Evolutionary conservation across 2,329 filamentous ascomycete species (phyloP), one percentile per base, ranked within the genome.

Genomic region (Elsinoe arachidis): DNA sequence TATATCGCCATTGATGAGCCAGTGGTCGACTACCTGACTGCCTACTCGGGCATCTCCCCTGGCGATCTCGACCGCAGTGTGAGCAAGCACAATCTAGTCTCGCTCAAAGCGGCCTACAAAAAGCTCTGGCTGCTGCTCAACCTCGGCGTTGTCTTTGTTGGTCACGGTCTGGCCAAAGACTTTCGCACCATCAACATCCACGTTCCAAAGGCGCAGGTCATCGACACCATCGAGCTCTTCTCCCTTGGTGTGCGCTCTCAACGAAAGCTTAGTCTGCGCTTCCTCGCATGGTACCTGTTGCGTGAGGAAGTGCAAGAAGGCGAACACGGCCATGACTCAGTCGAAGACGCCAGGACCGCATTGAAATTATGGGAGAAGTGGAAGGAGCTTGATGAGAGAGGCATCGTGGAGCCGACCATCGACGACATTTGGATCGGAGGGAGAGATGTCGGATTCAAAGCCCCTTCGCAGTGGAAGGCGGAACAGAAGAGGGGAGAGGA

Each of bases 141-240:
- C 68, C 79, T 97, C 0, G 93, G 93, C 49, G 96, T 90, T 73
- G 83, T 88, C 61, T 99, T 99, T 69, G 81, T 99, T 4, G 93
- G 93, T 2, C 93, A 99, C 67, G 92, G 92, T 3, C 78, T 99
- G 41, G 89, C 89, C 63, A 92, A 93, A 64, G 93, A 99, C 72
- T 97, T 99, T 74, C 89, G 93, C 55, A 95, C 95, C 57, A 95
- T 96, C 73, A 99, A 99, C 71, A 96, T 99, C 57, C 89, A 96
- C 69, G 87, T 99, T 0, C 93, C 95, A 1, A 88, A 86, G 68
- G 73, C 82, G 2, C 93, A 99, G 70, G 87, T 96, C 35, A 90
- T 99, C 57, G 93, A 99, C 72, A 99, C 95, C 0, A 90, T 91
- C 63, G 87, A 95, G 62, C 79, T 96, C 1, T 97, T 95, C 75